These are phyloP conservation scores for Rhytidiadelphus loreus DNA, from an alignment of 225 moss, liverwort and hornwort species.

Conservation along the genomic window DNA sequence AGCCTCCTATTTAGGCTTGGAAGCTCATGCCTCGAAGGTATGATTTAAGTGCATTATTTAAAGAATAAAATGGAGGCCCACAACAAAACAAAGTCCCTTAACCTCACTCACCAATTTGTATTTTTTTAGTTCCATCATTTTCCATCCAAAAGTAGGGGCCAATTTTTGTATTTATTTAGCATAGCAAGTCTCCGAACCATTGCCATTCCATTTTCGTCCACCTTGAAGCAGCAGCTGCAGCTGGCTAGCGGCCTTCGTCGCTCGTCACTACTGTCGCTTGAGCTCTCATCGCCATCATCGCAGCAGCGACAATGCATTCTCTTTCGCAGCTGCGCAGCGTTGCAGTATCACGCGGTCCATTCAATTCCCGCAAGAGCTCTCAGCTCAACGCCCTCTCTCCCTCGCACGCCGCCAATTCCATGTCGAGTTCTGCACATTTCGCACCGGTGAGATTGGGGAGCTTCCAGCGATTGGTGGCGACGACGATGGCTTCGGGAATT, in stretches of 20 bases:
- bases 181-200: neutral
- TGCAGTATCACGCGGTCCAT: neutral
- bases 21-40: fast-evolving
- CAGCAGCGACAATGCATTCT: neutral
- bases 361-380: neutral
- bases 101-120: too few relatives aligned
- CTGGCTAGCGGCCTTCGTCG: neutral
- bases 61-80: neutral
- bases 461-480: neutral
- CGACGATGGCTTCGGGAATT: neutral
- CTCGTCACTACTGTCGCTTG: neutral
- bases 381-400: neutral
- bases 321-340: neutral
- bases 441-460: neutral
- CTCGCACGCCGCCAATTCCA: neutral
- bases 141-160: neutral
- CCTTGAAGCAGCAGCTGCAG: neutral
- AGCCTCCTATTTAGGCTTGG: neutral
- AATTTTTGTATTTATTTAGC: neutral
- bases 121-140: neutral
- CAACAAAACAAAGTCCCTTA: neutral
- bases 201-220: neutral
- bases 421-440: neutral
- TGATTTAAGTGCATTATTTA: neutral
- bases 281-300: neutral